Percentiles rank a stretch among this genome's conserved stretches.
Evolutionary conservation across 2,329 filamentous ascomycete genomes (phyloP).

Genomic region (Hypoxylon sp.): DNA sequence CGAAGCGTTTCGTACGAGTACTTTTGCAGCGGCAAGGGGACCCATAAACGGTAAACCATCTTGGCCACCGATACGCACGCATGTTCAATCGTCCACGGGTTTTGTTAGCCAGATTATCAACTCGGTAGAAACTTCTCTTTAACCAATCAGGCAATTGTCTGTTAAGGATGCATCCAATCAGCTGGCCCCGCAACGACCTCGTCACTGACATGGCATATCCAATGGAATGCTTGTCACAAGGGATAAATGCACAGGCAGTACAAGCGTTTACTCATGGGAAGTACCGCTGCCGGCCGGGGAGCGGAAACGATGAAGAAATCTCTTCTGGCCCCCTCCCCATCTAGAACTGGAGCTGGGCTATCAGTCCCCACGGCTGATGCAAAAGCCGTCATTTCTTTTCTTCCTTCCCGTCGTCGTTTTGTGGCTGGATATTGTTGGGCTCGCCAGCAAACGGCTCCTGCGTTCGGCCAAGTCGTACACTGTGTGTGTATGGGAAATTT

Average conservation of each 20-base stretch:
- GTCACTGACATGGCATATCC: constrained; percentile 43
- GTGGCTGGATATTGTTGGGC: constrained; percentile 30
- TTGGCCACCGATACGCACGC: constrained; percentile 45
- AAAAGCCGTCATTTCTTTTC: constrained; percentile 14
- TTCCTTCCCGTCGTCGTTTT: constrained; percentile 15
- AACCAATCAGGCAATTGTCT: constrained; percentile 47
- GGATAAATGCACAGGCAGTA: constrained; percentile 47
- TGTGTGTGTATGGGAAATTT: constrained; percentile 36
- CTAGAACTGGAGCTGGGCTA: constrained; percentile 29
- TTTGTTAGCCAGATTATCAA: constrained; percentile 45
- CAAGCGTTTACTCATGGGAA: constrained; percentile 30
- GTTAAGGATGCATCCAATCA: constrained; percentile 41
- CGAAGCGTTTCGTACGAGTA: constrained; percentile 34
- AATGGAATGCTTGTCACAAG: constrained; percentile 46
- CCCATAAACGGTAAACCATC: constrained; percentile 38
- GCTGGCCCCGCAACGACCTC: constrained; percentile 39
- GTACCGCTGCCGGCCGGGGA: constrained; percentile 41
- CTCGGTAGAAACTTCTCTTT: constrained; percentile 44
- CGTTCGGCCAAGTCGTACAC: constrained; percentile 12
- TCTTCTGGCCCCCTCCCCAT: constrained; percentile 22
- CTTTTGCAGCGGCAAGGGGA: constrained; percentile 42
- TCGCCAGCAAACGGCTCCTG: neutral
- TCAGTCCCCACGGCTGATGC: constrained; percentile 37
- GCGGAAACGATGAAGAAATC: constrained; percentile 38
- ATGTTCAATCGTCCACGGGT: constrained; percentile 45